phyloP scores from a whole-genome alignment of 139 green algal species.

The Ostreobium quekettii region DNA sequence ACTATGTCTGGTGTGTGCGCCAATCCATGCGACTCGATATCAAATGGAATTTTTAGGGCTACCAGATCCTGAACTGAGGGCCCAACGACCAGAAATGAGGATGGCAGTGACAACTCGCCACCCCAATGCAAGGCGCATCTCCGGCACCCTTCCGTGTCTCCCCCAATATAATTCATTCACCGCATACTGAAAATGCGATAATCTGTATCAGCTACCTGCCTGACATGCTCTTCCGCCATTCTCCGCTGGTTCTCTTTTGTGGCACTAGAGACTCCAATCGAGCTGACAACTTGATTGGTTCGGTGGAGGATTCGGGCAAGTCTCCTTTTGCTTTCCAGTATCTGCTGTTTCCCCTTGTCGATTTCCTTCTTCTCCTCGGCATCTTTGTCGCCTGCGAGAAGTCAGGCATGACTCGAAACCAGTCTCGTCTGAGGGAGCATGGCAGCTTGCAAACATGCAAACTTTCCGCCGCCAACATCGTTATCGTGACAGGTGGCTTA shows the following conservation, averaged over 20 bases:
- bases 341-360: constrained; percentile 54
- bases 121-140: not conserved
- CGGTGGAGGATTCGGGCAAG: constrained; percentile 46
- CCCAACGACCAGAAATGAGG: too few relatives aligned
- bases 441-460: constrained; percentile 3
- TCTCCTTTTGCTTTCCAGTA: constrained; percentile 48
- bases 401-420: not conserved
- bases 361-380: constrained; percentile 44
- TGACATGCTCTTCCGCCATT: constrained; percentile 45
- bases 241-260: constrained; percentile 46
- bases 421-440: constrained; percentile 1
- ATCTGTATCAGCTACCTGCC: constrained; percentile 37
- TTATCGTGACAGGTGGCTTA: too few relatives aligned
- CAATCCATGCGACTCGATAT: too few relatives aligned
- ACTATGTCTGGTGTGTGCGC: too few relatives aligned
- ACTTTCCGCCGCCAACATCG: too few relatives aligned
- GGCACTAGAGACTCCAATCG: constrained; percentile 45
- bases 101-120: too few relatives aligned
- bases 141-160: not conserved
- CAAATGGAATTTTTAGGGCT: too few relatives aligned
- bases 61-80: too few relatives aligned
- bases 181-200: constrained; percentile 4
- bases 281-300: constrained; percentile 46
- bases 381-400: constrained; percentile 38
- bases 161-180: not conserved